These are phyloP conservation scores for Sporobolomyces phaffii DNA, from an alignment of 768 basidiomycete species.

Conservation along the genomic window DNA sequence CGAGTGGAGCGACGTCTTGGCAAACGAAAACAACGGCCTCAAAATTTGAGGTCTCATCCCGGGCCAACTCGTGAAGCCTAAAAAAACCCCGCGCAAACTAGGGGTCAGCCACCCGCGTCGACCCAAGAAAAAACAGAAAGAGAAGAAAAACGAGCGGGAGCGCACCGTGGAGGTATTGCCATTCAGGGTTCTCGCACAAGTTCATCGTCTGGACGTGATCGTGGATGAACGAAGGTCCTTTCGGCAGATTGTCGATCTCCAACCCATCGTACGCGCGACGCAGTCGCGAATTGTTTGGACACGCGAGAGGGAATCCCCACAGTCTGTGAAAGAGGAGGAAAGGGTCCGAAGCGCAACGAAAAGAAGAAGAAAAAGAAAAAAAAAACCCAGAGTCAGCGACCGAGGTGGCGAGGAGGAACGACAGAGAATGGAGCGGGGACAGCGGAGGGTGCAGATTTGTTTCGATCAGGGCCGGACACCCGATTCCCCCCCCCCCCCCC, in stretches of 20 bases:
- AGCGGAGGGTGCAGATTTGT: too few species aligned
- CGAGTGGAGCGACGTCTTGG: slow-evolving; percentile 71
- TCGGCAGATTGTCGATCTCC: slow-evolving; percentile 37
- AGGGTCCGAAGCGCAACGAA: neutral
- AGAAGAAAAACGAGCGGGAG: too few species aligned
- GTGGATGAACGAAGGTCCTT: slow-evolving; percentile 42
- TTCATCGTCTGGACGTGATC: slow-evolving; percentile 45
- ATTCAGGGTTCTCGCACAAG: slow-evolving; percentile 47
- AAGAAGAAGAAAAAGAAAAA: too few species aligned
- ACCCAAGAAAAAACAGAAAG: too few species aligned
- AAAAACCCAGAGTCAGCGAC: too few species aligned
- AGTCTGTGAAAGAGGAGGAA: neutral
- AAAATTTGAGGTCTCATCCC: slow-evolving; percentile 38
- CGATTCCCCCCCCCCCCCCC: too few species aligned
- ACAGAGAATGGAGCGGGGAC: too few species aligned
- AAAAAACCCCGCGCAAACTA: neutral
- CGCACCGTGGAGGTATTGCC: slow-evolving; percentile 43
- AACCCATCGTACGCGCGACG: slow-evolving; percentile 39
- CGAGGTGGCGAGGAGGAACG: neutral
- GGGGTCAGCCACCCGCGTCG: too few species aligned
- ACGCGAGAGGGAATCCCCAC: slow-evolving; percentile 42
- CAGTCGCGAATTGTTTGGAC: slow-evolving; percentile 38
- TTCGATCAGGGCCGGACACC: too few species aligned
- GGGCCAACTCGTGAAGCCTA: slow-evolving; percentile 45
- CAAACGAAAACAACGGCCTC: slow-evolving; percentile 70